Base-by-base conservation (phyloP, 2,329 filamentous ascomycete species). In the Fusarium dimerum region DNA sequence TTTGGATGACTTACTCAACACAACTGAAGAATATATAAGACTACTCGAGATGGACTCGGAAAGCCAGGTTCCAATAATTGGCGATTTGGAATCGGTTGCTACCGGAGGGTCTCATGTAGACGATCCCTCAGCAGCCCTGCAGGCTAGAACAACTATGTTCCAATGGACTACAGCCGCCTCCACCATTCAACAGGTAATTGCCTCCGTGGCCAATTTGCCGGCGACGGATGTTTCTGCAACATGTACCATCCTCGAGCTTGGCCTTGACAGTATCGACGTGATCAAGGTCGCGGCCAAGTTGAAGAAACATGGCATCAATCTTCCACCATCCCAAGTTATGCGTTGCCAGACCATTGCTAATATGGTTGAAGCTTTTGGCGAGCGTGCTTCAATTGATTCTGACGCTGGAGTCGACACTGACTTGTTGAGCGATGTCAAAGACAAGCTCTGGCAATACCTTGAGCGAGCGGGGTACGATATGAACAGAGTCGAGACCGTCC, bases 231-330 rank as follows among this genome's bases (percentile, higher is more conserved):
- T 96, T 38, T 68, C 73, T 2, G 80, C 82, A 47, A 71, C 76
- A 7, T 84, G 83, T 0, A 87, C 87, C 0, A 83, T 97, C 11
- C 86, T 95, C 39, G 86, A 93, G 61, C 79, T 97, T 32, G 92
- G 92, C 0, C 79, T 97, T 7, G 93, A 97, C 74, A 96, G 92
- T 64, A 95, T 97, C 52, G 92, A 97, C 69, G 83, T 88, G 2
- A 93, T 97, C 68, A 95, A 91, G 63, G 74, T 97, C 0, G 88
- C 89, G 0, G 86, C 90, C 0, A 81, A 85, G 48, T 76, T 96
- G 2, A 88, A 82, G 57, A 81, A 79, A 42, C 71, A 72, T 5
- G 81, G 79, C 0, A 73, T 94, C 17, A 66, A 73, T 1, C 68
- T 96, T 11, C 75, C 86, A 0, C 84, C 92, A n/a, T 89, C 90